Evolutionary conservation across 2,329 filamentous ascomycete species (phyloP), one percentile per base, ranked within the genome.

Genomic region (Chrysoporthe cubensis): DNA sequence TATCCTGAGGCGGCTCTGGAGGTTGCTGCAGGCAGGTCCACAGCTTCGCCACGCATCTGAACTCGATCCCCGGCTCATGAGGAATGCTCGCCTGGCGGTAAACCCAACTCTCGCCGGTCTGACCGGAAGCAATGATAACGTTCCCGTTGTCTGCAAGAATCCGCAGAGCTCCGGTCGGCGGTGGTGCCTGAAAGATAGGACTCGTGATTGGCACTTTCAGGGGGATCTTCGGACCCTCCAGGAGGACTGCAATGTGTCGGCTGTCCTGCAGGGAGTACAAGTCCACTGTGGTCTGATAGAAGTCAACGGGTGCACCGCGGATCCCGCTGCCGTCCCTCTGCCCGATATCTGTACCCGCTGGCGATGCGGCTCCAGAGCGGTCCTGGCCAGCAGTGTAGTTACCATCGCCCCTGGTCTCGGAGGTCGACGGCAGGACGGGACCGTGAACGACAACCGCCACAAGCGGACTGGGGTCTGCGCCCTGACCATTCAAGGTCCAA

Each of bases 271-370:
- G 81, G 0, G 94, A 97, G 78, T 95, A 97, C 0, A 98, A 83
- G 73, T 97, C 93, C 6, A 97, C 93, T 0, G 91, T 90, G 0
- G 94, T 97, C 78, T 97, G 94, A 74, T 95, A 96, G 59, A 85
- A 84, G 62, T 87, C 85, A 68, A 89, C 79, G 64, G 77, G 73
- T 66, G 58, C 73, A 75, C 57, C 78, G 79, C 71, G 79, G 75
- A 66, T 62, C 11, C 69, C 67, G 40, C 50, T 52, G 44, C 46
- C 64, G 43, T 72, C 71, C 54, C 71, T 73, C 9, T 72, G 66
- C 26, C 71, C 68, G 11, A 71, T 61, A 76, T 72, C 81, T 77
- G 63, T 82, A 78, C 65, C 81, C 80, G 65, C 79, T 74, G 63
- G 81, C 71, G 66, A 79, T 78, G 69, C 85, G 54, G 73, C 73